Evolutionary conservation across 164 flowering plant species (phyloP).

Genomic region (Cinnamomum micranthum): DNA sequence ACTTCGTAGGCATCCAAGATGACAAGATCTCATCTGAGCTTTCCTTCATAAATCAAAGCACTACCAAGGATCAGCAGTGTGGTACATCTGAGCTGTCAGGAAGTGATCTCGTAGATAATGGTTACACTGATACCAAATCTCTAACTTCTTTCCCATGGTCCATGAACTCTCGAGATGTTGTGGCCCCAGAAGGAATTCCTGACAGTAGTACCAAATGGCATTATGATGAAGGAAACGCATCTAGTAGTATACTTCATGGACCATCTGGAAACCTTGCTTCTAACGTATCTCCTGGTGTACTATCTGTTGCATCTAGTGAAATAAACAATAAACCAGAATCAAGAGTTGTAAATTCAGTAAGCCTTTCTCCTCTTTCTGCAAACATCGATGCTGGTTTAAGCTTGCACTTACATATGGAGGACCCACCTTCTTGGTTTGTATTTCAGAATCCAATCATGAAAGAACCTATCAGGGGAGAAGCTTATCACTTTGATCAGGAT

Average conservation of each 20-base stretch:
- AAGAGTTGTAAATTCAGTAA: conserved; percentile 14
- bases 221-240: conserved; percentile 11
- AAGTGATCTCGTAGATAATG: conserved; percentile 9
- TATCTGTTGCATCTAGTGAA: conserved; percentile 10
- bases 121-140: conserved; percentile 3
- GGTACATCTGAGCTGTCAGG: conserved; percentile 11
- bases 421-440: conserved; percentile 11
- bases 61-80: conserved; percentile 15
- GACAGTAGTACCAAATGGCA: conserved; percentile 3
- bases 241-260: conserved; percentile 9
- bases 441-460: conserved; percentile 23
- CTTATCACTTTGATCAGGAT: conserved; percentile 27
- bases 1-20: conserved; percentile 7
- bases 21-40: conserved; percentile 15
- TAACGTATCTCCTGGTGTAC: conserved; percentile 4
- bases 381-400: conserved; percentile 2
- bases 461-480: conserved; percentile 19
- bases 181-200: conserved; percentile 5
- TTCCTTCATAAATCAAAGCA: conserved; percentile 18
- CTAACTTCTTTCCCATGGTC: conserved; percentile 12
- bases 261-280: conserved; percentile 14
- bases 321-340: conserved; percentile 14
- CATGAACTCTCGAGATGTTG: conserved; percentile 18
- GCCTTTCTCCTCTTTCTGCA: conserved; percentile 10
- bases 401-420: conserved; percentile 9